Conservation (phyloP, 129 eudicot genomes). For the Smallanthus sonchifolius region DNA sequence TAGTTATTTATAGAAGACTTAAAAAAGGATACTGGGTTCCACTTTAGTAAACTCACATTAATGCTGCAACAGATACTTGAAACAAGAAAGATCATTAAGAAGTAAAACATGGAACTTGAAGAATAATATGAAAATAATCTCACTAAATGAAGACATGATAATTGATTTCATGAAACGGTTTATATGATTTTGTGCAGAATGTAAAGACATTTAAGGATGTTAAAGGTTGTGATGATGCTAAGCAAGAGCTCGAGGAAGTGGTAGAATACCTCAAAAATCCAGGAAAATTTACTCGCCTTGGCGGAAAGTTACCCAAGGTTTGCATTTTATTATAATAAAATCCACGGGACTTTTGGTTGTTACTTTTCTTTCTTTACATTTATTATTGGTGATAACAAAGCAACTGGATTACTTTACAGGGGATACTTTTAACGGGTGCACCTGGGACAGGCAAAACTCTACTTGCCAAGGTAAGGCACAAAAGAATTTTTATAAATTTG, state of each 20-base stretch:
- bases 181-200: constrained; percentile 12
- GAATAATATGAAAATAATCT: neutral
- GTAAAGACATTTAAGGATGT: constrained; percentile 73
- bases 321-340: constrained; percentile 1
- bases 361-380: neutral
- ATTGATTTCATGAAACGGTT: neutral
- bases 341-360: neutral
- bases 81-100: neutral
- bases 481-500: neutral
- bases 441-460: constrained; percentile 99
- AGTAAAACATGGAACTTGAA: neutral
- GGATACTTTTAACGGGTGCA: constrained; percentile 96
- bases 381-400: constrained; percentile 10
- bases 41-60: neutral
- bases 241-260: constrained; percentile 91
- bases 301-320: constrained; percentile 98
- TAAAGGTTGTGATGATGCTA: constrained; percentile 92
- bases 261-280: constrained; percentile 87
- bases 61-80: neutral
- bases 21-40: neutral
- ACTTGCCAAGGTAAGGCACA: constrained; percentile 77
- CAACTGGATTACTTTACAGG: constrained; percentile 41
- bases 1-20: neutral
- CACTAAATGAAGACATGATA: neutral
- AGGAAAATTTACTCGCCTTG: constrained; percentile 87